Evolutionary conservation across 305 asterid species (phyloP), one percentile per base, ranked within the genome.

Genomic region (Striga hermonthica): DNA sequence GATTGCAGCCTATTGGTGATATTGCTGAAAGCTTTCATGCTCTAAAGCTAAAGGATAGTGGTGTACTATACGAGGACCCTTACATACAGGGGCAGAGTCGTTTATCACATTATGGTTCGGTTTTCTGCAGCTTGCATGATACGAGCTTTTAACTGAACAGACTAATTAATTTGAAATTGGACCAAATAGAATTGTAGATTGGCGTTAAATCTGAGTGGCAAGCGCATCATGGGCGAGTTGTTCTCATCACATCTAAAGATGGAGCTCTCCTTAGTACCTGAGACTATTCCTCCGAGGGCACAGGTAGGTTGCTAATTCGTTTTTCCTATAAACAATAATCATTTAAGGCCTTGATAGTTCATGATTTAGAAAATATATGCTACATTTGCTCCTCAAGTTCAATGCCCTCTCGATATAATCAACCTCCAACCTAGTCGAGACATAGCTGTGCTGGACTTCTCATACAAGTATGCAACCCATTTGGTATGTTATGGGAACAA

Each of bases 151-250:
- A 22, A 0, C 31, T 22, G 36, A 52, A 55, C 31, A 13, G 40
- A 53, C 57, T 65, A 60, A 47, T 48, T 8, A 16, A 62, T 13
- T 62, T 68, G 14, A 67, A 10, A 41, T 67, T 57, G 60, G 64
- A 57, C 6, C 57, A 14, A 47, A 73, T 54, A 54, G 57, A 52
- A 62, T 81, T 61, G 64, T 85, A 91, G 98, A 84, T 91, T 84
- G 98, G 98, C 76, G 82, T 84, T 75, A 91, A 91, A 84, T 92
- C 95, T 15, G 98, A 91, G 59, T 91, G 96, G 96, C 83, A 89
- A 74, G 85, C 84, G 44, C 92, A 81, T 72, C 95, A 85, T 3
- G 96, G 96, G 63, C 84, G 94, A 68, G 79, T 89, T 73, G 84
- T 91, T 74, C 93, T 89, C 98, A 56, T 81, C 87, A 48, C 90